Conservation (phyloP, 2,329 filamentous ascomycete genomes). For the Phyllosticta citriasiana region DNA sequence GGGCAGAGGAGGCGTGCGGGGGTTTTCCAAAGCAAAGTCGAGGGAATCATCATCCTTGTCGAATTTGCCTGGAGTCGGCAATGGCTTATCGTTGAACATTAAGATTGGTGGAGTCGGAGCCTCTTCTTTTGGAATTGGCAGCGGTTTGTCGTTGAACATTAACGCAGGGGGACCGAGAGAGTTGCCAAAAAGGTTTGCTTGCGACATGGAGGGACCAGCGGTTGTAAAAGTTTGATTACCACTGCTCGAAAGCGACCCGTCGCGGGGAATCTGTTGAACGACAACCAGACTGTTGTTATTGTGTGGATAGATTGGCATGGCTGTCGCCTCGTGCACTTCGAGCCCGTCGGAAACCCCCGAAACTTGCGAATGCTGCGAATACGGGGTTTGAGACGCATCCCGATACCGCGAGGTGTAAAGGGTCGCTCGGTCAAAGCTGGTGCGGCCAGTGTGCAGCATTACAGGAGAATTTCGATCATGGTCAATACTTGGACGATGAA, state of each 20-base stretch:
- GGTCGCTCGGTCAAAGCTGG: conserved; percentile 30
- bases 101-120: conserved; percentile 28
- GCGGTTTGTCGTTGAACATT: conserved; percentile 13
- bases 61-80: neutral
- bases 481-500: conserved; percentile 10
- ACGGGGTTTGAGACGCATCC: conserved; percentile 31
- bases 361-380: conserved; percentile 38
- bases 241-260: conserved; percentile 16
- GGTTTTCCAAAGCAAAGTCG: conserved; percentile 50
- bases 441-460: conserved; percentile 21
- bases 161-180: conserved; percentile 18
- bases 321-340: conserved; percentile 52
- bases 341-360: conserved; percentile 33
- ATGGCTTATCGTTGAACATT: conserved; percentile 11
- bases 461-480: conserved; percentile 22
- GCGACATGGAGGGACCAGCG: neutral
- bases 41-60: conserved; percentile 19
- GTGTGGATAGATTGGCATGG: conserved; percentile 51
- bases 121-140: conserved; percentile 12
- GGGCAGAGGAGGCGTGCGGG: conserved; percentile 47
- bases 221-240: neutral
- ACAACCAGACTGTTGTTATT: conserved; percentile 54
- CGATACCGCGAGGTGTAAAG: conserved; percentile 35
- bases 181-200: neutral
- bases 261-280: conserved; percentile 42